Evolutionary conservation across 1,139 yeast genomes (phyloP).

Genomic region (Candida frijolesensis): DNA sequence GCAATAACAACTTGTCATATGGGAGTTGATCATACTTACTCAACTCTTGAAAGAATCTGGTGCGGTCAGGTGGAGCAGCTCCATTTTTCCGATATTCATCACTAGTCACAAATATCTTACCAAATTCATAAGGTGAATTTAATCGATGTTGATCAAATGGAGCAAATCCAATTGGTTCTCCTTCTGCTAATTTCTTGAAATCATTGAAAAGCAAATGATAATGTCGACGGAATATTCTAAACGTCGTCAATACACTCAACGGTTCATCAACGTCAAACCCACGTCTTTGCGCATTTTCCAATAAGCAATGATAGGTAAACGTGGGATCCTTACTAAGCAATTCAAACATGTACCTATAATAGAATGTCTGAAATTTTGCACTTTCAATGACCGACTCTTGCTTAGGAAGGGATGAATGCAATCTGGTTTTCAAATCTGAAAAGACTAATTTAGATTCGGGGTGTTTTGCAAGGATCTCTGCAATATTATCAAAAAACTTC

Average conservation of each 20-base stretch:
- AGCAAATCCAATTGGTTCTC: conserved; percentile 44
- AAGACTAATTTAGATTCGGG: conserved; percentile 27
- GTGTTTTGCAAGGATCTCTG: conserved; percentile 20
- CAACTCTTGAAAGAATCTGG: conserved; percentile 11
- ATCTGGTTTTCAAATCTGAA: conserved; percentile 64
- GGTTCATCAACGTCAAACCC: conserved; percentile 52
- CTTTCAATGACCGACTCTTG: conserved; percentile 49
- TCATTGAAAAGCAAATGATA: conserved; percentile 41
- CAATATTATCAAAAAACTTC: conserved; percentile 19
- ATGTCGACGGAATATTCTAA: conserved; percentile 38
- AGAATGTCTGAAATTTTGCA: conserved; percentile 58
- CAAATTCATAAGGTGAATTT: conserved; percentile 7
- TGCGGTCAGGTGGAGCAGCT: not conserved
- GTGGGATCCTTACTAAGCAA: conserved; percentile 28
- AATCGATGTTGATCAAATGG: conserved; percentile 33
- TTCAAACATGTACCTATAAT: conserved; percentile 51
- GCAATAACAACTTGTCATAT: conserved; percentile 16
- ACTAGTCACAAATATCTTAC: conserved; percentile 9
- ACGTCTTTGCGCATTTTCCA: conserved; percentile 48
- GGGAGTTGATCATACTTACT: conserved; percentile 18
- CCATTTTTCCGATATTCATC: conserved; percentile 11
- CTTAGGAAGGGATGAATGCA: conserved; percentile 40
- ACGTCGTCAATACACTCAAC: conserved; percentile 38
- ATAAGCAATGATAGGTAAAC: conserved; percentile 34
- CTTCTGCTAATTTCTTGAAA: conserved; percentile 47